A percentile compares a stretch with the other conserved stretches of the same genome.
Evolutionary conservation across 148 eudicot genomes (phyloP).

Genomic region (Nepenthes mirabilis): DNA sequence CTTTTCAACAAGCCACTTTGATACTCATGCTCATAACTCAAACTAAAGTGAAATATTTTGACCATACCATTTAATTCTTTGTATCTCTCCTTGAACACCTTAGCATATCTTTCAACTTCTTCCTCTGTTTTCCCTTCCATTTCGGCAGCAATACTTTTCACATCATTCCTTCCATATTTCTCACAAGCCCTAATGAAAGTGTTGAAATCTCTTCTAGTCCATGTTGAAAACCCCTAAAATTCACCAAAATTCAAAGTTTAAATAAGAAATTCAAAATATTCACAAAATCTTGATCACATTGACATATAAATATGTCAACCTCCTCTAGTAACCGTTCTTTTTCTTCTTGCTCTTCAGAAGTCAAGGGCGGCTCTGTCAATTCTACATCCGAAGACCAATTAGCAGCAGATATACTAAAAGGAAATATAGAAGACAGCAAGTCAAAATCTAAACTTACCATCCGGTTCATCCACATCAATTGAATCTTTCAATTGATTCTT

Average conservation of each 20-base stretch:
- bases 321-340: conserved; percentile 76
- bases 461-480: conserved; percentile 88
- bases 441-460: conserved; percentile 34
- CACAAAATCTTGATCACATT: neutral
- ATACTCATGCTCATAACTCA: neutral
- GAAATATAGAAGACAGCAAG: neutral
- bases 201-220: conserved; percentile 94
- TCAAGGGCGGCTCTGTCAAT: conserved; percentile 81
- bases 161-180: conserved; percentile 80
- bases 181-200: conserved; percentile 94
- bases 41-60: neutral
- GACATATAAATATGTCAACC: conserved; percentile 15
- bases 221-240: conserved; percentile 74
- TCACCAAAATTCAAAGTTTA: neutral
- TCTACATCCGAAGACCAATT: conserved; percentile 32
- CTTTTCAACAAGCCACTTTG: neutral
- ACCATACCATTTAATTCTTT: conserved; percentile 77
- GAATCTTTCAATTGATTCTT: conserved; percentile 87
- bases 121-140: conserved; percentile 94
- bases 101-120: conserved; percentile 94
- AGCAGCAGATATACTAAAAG: conserved; percentile 1
- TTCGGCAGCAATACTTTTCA: conserved; percentile 66
- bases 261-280: neutral
- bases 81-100: conserved; percentile 88
- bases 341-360: conserved; percentile 96